Conservation (phyloP, 1,139 yeast genomes). For the Lodderomyces jiufengensis region DNA sequence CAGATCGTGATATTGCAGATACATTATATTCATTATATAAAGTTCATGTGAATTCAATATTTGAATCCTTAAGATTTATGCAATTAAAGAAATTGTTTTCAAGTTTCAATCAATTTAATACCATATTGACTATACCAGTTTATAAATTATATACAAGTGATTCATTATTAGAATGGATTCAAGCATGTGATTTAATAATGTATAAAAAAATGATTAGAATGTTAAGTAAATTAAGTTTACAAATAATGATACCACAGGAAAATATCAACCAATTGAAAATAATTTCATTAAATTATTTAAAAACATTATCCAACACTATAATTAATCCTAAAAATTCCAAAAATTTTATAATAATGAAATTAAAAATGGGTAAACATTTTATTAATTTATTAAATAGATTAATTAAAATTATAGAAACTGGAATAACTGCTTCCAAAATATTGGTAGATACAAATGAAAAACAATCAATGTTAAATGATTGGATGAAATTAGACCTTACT, state of each 20-base stretch:
- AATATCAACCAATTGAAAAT: constrained; percentile 50
- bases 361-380: constrained; percentile 56
- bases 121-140: constrained; percentile 63
- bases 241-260: constrained; percentile 51
- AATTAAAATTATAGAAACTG: constrained; percentile 57
- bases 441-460: constrained; percentile 46
- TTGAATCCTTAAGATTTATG: constrained; percentile 66
- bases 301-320: constrained; percentile 34
- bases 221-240: constrained; percentile 64
- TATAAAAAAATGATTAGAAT: constrained; percentile 60
- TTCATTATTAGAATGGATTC: constrained; percentile 57
- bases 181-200: constrained; percentile 60
- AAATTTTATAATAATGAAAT: constrained; percentile 48
- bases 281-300: constrained; percentile 41
- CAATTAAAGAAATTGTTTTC: constrained; percentile 59
- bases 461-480: constrained; percentile 54
- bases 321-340: constrained; percentile 45
- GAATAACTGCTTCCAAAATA: constrained; percentile 51
- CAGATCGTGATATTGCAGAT: constrained; percentile 58
- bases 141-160: constrained; percentile 54
- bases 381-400: constrained; percentile 54
- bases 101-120: constrained; percentile 51
- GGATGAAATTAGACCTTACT: constrained; percentile 53
- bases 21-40: constrained; percentile 60
- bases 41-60: constrained; percentile 58